These are phyloP conservation scores for Colletotrichum spinosum DNA, from an alignment of 2,329 filamentous ascomycete species.

Conservation along the genomic window DNA sequence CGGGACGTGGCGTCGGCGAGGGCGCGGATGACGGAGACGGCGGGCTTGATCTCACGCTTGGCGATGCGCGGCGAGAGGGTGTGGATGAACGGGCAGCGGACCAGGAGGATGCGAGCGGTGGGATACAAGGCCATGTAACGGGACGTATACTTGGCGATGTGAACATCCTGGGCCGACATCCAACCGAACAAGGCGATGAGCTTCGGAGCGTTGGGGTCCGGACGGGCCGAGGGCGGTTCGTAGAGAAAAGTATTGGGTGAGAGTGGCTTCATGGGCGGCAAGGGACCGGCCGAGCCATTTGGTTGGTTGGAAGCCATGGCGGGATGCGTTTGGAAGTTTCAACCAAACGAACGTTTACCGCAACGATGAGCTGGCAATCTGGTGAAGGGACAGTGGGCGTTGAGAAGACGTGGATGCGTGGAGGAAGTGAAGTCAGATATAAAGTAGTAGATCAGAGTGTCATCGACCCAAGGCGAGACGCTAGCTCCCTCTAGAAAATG, in stretches of 20 bases:
- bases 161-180: constrained; percentile 62
- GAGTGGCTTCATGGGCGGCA: constrained; percentile 53
- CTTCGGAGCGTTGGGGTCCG: constrained; percentile 48
- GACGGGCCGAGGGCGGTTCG: constrained; percentile 41
- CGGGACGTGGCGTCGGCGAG: constrained; percentile 41
- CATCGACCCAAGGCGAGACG: constrained; percentile 24
- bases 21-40: constrained; percentile 52
- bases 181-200: constrained; percentile 62
- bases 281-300: constrained; percentile 38
- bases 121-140: constrained; percentile 59
- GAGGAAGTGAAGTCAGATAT: constrained; percentile 24
- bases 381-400: neutral
- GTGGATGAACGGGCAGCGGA: constrained; percentile 54
- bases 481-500: constrained; percentile 9
- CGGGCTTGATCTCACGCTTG: constrained; percentile 50
- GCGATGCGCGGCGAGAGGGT: constrained; percentile 48
- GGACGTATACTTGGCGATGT: constrained; percentile 64
- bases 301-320: constrained; percentile 44
- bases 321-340: neutral
- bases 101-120: constrained; percentile 57
- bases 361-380: constrained; percentile 1
- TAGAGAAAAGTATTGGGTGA: constrained; percentile 52
- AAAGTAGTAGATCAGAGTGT: constrained; percentile 16
- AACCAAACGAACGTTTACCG: no score
- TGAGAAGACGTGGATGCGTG: neutral